Conservation (phyloP, 441 rosid species). For the Sinapis alba region DNA sequence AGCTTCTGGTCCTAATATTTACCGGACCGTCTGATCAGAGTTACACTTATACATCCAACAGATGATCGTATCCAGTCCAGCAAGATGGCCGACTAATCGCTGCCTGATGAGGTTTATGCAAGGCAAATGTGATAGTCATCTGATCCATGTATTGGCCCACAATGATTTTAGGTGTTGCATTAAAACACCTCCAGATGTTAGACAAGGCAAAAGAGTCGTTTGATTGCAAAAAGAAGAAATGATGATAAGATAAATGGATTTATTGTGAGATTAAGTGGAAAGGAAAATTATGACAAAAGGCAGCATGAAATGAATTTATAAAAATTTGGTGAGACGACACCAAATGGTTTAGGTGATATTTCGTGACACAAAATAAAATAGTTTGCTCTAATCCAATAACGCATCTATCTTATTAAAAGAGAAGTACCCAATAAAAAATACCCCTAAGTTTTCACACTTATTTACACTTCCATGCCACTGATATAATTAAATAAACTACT, state of each 20-base stretch:
- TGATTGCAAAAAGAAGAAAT: not conserved
- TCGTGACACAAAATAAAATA: slow-evolving; percentile 7
- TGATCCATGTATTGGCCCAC: not conserved
- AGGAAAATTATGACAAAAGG: slow-evolving; percentile 7
- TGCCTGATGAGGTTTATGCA: not conserved
- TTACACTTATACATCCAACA: too few species aligned
- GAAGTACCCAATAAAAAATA: too few species aligned
- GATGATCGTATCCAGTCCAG: not conserved
- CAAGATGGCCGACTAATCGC: not conserved
- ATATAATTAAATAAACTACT: too few species aligned
- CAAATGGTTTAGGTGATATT: slow-evolving; percentile 37
- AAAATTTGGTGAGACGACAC: slow-evolving; percentile 31
- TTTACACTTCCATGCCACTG: too few species aligned
- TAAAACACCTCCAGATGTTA: slow-evolving; percentile 4
- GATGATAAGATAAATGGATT: not conserved
- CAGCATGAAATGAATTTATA: slow-evolving; percentile 25
- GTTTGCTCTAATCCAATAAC: slow-evolving; percentile 27
- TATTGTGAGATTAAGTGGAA: slow-evolving; percentile 1
- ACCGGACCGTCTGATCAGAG: too few species aligned
- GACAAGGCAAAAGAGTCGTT: not conserved
- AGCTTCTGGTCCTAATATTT: too few species aligned
- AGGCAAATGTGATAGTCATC: not conserved
- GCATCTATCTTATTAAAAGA: too few species aligned
- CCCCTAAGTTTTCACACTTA: too few species aligned
- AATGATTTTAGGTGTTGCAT: not conserved